phyloP scores from a whole-genome alignment of 164 flowering plant genomes.

The Macadamia integrifolia region DNA sequence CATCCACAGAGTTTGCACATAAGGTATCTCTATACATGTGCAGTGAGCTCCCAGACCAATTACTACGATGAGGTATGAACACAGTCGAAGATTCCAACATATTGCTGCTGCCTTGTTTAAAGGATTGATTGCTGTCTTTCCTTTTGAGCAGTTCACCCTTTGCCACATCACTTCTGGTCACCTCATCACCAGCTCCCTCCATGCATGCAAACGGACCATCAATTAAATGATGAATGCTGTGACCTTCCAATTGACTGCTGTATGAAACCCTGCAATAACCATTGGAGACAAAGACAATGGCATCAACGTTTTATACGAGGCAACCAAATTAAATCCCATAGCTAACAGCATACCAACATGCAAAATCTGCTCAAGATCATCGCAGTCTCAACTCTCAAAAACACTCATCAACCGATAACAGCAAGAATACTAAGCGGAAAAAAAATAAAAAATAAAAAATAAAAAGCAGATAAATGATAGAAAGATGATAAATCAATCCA shows the following conservation, averaged over 20 bases:
- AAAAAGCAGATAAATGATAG: too few relatives aligned
- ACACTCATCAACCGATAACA: too few relatives aligned
- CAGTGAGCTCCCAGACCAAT: slow-evolving; percentile 32
- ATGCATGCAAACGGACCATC: slow-evolving; percentile 22
- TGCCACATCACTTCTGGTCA: slow-evolving; percentile 20
- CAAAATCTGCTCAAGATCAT: too few relatives aligned
- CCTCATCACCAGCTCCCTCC: slow-evolving; percentile 42
- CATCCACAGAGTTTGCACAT: slow-evolving; percentile 17
- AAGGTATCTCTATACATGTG: slow-evolving; percentile 29
- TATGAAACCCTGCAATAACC: slow-evolving; percentile 1
- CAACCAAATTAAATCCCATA: not conserved
- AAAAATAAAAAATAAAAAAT: too few relatives aligned
- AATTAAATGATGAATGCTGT: not conserved
- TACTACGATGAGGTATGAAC: slow-evolving; percentile 32
- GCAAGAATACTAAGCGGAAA: too few relatives aligned
- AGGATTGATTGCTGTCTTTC: slow-evolving; percentile 30
- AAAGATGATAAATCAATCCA: too few relatives aligned
- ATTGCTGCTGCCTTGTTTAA: slow-evolving; percentile 25
- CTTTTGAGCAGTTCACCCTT: slow-evolving; percentile 26
- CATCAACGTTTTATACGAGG: not conserved
- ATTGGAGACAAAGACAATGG: not conserved
- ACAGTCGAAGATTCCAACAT: slow-evolving; percentile 34
- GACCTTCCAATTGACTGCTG: slow-evolving; percentile 2
- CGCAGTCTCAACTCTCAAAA: too few relatives aligned
- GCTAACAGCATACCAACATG: not conserved